These are phyloP conservation scores for Musa beccarii DNA, from an alignment of 176 grass and related monocot genomes.

Conservation along the genomic window DNA sequence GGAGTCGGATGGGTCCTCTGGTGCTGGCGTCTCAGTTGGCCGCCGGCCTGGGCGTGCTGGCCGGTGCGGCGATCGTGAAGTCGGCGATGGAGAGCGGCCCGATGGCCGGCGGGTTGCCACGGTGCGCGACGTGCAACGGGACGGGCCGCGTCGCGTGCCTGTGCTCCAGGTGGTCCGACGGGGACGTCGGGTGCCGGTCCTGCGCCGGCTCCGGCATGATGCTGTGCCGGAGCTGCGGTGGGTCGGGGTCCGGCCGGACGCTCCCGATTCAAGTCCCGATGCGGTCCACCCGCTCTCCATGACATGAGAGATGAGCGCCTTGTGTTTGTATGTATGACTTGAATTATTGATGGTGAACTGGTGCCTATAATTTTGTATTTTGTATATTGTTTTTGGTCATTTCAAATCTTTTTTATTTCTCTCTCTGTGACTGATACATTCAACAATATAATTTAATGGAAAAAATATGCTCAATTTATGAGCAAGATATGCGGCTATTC, in stretches of 20 bases:
- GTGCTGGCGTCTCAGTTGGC: conserved; percentile 54
- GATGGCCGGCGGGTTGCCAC: conserved; percentile 28
- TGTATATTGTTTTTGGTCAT: too few relatives aligned
- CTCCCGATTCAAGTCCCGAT: conserved; percentile 44
- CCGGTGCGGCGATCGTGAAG: conserved; percentile 61
- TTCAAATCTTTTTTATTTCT: background rate
- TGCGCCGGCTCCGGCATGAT: conserved; percentile 66
- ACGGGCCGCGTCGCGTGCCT: conserved; percentile 56
- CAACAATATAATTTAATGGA: too few relatives aligned
- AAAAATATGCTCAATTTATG: too few relatives aligned
- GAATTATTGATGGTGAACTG: background rate
- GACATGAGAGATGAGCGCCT: too few relatives aligned
- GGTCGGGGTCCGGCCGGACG: conserved; percentile 54
- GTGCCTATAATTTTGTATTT: background rate
- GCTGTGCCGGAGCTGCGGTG: conserved; percentile 69
- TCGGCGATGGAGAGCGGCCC: conserved; percentile 26
- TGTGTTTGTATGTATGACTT: background rate
- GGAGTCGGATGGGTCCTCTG: conserved; percentile 41
- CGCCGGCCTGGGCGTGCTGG: conserved; percentile 63
- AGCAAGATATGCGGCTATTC: too few relatives aligned
- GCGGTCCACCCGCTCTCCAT: background rate
- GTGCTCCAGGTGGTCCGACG: conserved; percentile 82
- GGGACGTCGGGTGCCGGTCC: conserved; percentile 61
- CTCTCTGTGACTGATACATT: too few relatives aligned
- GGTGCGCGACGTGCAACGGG: conserved; percentile 77